phyloP scores from a whole-genome alignment of 2,329 filamentous ascomycete species.

The Penicillium glabrum region DNA sequence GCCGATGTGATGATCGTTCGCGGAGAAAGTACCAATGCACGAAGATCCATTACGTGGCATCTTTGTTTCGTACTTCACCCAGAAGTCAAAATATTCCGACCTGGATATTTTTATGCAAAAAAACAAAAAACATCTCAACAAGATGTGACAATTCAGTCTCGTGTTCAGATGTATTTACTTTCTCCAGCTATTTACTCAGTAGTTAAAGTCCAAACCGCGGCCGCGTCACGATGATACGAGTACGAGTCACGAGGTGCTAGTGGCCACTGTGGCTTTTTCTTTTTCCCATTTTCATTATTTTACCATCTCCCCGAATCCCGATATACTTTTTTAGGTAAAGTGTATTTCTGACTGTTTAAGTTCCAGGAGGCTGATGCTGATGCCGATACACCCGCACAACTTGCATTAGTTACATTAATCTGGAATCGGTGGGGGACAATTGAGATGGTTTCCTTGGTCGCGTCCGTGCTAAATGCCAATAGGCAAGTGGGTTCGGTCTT shows the following conservation, averaged over 20 bases:
- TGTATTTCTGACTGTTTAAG: background rate
- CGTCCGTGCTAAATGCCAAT: conserved; percentile 15
- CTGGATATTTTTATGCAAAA: background rate
- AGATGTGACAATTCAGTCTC: background rate
- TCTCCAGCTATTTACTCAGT: conserved; percentile 17
- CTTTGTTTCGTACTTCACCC: background rate
- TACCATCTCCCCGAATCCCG: background rate
- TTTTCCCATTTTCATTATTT: background rate
- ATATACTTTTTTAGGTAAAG: background rate
- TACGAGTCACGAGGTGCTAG: conserved; percentile 22
- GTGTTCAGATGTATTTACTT: background rate
- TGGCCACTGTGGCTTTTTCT: conserved; percentile 18
- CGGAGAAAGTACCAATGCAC: background rate
- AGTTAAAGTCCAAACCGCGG: conserved; percentile 16
- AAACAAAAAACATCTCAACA: background rate
- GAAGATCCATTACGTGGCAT: background rate
- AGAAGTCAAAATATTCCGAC: background rate
- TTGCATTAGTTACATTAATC: background rate
- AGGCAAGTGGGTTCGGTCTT: conserved; percentile 4
- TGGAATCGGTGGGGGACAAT: background rate
- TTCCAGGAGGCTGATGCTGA: background rate
- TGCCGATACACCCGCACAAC: conserved; percentile 10
- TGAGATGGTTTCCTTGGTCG: conserved; percentile 8
- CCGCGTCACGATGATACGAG: conserved; percentile 22
- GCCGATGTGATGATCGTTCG: background rate